Evolutionary conservation across 495 filamentous ascomycete genomes (phyloP).

Genomic region (Peziza echinospora): DNA sequence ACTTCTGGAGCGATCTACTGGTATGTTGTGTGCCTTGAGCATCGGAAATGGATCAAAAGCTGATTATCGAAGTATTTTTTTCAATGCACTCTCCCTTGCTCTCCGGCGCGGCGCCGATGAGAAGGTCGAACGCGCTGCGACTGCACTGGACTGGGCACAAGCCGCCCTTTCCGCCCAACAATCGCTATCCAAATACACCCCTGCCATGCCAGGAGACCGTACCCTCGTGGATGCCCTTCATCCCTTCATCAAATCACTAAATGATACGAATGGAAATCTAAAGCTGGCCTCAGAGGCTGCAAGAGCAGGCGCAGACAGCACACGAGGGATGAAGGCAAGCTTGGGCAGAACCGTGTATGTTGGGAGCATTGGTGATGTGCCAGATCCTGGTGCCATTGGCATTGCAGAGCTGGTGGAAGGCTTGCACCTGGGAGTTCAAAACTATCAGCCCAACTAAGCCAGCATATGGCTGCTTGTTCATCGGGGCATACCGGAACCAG

Average conservation of each 20-base stretch:
- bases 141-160: constrained; percentile 43
- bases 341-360: constrained; percentile 82
- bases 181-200: constrained; percentile 63
- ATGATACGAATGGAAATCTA: constrained; percentile 34
- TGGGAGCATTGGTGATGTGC: constrained; percentile 61
- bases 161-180: constrained; percentile 50
- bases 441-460: neutral
- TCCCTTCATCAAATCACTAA: constrained; percentile 60
- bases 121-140: constrained; percentile 26
- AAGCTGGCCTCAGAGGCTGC: constrained; percentile 54
- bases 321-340: constrained; percentile 77
- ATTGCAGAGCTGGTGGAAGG: constrained; percentile 62
- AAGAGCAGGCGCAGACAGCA: constrained; percentile 51
- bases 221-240: constrained; percentile 78
- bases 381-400: constrained; percentile 81
- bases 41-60: constrained; percentile 1
- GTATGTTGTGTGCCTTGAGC: constrained; percentile 2
- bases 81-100: constrained; percentile 66
- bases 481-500: too few species aligned
- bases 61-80: constrained; percentile 41
- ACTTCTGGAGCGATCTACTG: constrained; percentile 89
- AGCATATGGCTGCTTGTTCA: too few species aligned
- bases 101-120: constrained; percentile 34
- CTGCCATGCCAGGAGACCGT: constrained; percentile 69
- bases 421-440: constrained; percentile 33